phyloP scores from a whole-genome alignment of 2,329 filamentous ascomycete species.

The Colletotrichum phormii region DNA sequence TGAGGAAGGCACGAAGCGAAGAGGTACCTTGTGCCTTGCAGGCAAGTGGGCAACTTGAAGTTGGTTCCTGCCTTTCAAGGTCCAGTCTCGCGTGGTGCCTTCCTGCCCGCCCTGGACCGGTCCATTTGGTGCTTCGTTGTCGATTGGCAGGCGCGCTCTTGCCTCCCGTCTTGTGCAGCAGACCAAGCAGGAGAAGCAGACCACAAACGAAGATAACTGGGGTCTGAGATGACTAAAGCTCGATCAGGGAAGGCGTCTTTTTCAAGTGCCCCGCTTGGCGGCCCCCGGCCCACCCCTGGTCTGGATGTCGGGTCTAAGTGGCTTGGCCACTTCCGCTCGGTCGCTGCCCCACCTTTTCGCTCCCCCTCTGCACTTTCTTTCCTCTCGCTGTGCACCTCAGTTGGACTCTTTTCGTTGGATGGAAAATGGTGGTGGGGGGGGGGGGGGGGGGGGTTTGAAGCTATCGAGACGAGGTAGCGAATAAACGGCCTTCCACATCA shows the following conservation, averaged over 20 bases:
- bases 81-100: neutral
- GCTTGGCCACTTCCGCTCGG: slow-evolving; percentile 9
- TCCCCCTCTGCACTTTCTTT: neutral
- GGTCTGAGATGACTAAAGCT: neutral
- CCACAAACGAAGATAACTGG: neutral
- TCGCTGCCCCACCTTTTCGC: neutral
- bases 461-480: neutral
- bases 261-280: neutral
- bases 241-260: neutral
- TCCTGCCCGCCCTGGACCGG: neutral
- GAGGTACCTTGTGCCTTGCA: slow-evolving; percentile 12
- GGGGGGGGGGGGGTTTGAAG: too few relatives aligned
- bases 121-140: neutral
- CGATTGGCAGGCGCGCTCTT: neutral
- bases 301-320: slow-evolving; percentile 5
- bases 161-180: neutral
- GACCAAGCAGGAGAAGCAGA: neutral
- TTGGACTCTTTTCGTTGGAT: neutral
- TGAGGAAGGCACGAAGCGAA: neutral
- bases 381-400: neutral
- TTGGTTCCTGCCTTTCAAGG: neutral
- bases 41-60: neutral
- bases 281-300: neutral
- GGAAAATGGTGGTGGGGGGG: neutral
- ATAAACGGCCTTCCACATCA: neutral